Conservation (phyloP, 2,329 filamentous ascomycete species). For the Cercospora sojina region DNA sequence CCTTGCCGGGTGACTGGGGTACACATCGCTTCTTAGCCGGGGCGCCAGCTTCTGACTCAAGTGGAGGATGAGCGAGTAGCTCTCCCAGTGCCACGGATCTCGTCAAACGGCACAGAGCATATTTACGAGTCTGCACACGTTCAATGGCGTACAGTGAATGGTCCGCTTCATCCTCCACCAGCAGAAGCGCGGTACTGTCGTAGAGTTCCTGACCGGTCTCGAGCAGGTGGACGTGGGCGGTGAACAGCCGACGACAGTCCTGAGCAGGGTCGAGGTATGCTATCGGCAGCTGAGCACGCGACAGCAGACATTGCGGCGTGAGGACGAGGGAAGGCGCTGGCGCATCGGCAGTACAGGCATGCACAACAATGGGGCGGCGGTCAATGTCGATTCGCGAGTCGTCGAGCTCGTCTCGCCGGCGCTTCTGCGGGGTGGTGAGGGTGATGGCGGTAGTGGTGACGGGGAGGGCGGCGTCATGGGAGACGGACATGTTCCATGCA, state of each 20-base stretch:
- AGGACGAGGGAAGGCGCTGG: conserved; percentile 31
- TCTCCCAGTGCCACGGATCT: conserved; percentile 62
- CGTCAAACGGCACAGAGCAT: conserved; percentile 67
- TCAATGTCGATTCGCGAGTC: conserved; percentile 22
- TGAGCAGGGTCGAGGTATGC: conserved; percentile 59
- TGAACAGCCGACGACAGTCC: conserved; percentile 57
- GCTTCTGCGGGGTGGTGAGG: conserved; percentile 17
- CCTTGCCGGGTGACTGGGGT: conserved; percentile 14
- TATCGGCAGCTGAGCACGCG: conserved; percentile 60
- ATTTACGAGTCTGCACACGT: conserved; percentile 60
- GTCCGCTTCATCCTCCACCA: conserved; percentile 60
- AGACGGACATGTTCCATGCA: conserved; percentile 24
- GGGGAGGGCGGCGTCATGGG: conserved; percentile 15
- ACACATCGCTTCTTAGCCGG: conserved; percentile 25
- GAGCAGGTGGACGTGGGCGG: conserved; percentile 62
- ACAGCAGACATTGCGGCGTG: conserved; percentile 49
- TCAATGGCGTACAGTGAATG: conserved; percentile 64
- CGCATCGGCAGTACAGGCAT: conserved; percentile 28
- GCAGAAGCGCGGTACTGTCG: conserved; percentile 53
- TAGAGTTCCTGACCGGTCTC: conserved; percentile 58
- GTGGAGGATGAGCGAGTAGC: conserved; percentile 43
- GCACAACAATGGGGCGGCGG: conserved; percentile 32
- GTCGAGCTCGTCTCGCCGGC: conserved; percentile 21
- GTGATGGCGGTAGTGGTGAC: not conserved
- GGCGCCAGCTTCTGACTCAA: conserved; percentile 35